Base-by-base conservation (phyloP, 1,139 yeast species). In the Geotrichum australiense region DNA sequence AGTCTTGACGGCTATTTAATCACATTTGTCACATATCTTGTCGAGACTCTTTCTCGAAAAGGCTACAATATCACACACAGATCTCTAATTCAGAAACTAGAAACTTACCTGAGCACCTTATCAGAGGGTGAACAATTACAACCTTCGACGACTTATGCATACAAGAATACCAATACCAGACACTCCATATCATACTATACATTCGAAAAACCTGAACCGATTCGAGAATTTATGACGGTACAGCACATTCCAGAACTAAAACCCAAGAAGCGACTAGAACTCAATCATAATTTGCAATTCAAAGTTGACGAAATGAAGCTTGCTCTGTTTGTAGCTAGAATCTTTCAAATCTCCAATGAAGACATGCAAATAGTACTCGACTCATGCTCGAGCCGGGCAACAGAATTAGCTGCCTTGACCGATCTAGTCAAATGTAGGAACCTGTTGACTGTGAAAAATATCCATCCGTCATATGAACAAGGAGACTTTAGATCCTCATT, bases 21-120 rank as follows among this genome's bases (percentile, higher is more conserved):
- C 16, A 30, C 24, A n/a, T 39, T 39, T 35, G 37, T 39, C 18
- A 21, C 22, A n/a, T 39, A 32, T 15, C 31, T 32, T 21, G 27
- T 39, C 10, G 32, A 39, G 16, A 23, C 27, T 8, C 29, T 39
- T 26, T 39, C 43, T 3, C 38, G 37, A 10, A 26, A 34, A 15
- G 43, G 35, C 12, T 19, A 28, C 25, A 25, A 34, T 19, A 34
- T 33, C 18, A 39, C 43, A 6, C 35, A 39, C 16, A 26, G 31
- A 18, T 39, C 43, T 3, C 34, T 39, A 15, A 29, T 34, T 12
- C 43, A 35, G 5, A 29, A 32, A n/a, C 35, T 39, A 1, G 43
- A 39, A 28, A 11, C 43, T 11, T 39, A 39, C 24, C 29, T 28
- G 5, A 29, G 14, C 12, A 29, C 35, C 2, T 30, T 39, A 4